phyloP scores from a whole-genome alignment of 805 yeast species.

The Torulaspora delbrueckii region DNA sequence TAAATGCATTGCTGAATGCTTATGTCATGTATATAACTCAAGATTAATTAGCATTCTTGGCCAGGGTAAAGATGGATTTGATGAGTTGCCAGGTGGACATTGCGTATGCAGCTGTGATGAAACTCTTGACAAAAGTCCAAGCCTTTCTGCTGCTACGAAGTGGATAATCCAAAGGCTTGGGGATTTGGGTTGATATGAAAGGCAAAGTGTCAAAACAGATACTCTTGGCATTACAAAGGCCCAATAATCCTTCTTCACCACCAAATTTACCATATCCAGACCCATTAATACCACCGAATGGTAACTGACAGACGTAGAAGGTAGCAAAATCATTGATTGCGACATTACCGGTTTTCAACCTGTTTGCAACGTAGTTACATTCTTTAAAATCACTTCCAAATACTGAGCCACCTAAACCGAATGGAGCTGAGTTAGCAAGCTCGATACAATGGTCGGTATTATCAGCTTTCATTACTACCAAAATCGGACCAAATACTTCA shows the following conservation, averaged over 20 bases:
- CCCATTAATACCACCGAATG: slow-evolving; percentile 91
- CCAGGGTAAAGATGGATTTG: slow-evolving; percentile 50
- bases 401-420: slow-evolving; percentile 88
- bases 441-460: slow-evolving; percentile 62
- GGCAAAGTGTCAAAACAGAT: slow-evolving; percentile 81
- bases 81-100: slow-evolving; percentile 63
- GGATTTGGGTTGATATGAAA: slow-evolving; percentile 75
- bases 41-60: slow-evolving; percentile 37
- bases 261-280: slow-evolving; percentile 98
- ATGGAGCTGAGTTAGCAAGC: slow-evolving; percentile 78
- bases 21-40: slow-evolving; percentile 1
- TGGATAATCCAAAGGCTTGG: slow-evolving; percentile 89
- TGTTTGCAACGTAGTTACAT: slow-evolving; percentile 58
- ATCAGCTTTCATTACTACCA: slow-evolving; percentile 71
- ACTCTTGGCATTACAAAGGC: slow-evolving; percentile 81
- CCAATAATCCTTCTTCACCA: slow-evolving; percentile 94
- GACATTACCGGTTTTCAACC: slow-evolving; percentile 78
- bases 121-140: slow-evolving; percentile 78
- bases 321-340: slow-evolving; percentile 98
- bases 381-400: slow-evolving; percentile 62
- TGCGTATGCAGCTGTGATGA: slow-evolving; percentile 83
- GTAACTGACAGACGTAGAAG: slow-evolving; percentile 89
- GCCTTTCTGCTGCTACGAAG: slow-evolving; percentile 74
- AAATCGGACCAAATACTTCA: slow-evolving; percentile 93
- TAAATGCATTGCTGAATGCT: slow-evolving; percentile 1